phyloP scores from a whole-genome alignment of 129 eudicot species.

The Flaveria brownii region DNA sequence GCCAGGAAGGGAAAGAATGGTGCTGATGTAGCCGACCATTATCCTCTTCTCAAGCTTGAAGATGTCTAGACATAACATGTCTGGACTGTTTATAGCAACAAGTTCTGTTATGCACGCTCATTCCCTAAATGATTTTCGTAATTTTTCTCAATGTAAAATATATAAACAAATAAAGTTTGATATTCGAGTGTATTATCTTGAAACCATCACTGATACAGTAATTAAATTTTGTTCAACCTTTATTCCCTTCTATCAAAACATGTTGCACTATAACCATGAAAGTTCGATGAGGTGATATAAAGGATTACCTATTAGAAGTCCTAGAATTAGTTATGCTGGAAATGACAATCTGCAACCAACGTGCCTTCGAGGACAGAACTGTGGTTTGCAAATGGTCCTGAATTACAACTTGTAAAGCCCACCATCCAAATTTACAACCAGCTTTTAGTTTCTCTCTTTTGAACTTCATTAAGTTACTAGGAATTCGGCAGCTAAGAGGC shows the following conservation, averaged over 20 bases:
- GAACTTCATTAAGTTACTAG: too few relatives aligned
- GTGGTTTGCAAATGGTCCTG: neutral
- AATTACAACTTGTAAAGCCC: neutral
- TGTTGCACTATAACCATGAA: neutral
- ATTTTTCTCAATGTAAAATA: neutral
- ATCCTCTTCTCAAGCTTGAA: slow-evolving; percentile 60
- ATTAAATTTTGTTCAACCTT: neutral
- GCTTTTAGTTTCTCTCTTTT: too few relatives aligned
- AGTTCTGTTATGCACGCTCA: neutral
- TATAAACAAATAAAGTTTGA: neutral
- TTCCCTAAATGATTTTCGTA: neutral
- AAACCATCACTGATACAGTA: neutral
- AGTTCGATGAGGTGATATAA: neutral
- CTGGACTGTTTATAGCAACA: neutral
- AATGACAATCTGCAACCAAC: neutral
- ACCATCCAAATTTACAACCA: too few relatives aligned
- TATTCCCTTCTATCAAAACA: neutral
- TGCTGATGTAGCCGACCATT: slow-evolving; percentile 41
- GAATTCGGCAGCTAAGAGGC: too few relatives aligned
- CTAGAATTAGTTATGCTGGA: neutral
- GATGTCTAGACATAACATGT: neutral
- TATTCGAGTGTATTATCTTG: neutral
- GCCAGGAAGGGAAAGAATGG: slow-evolving; percentile 19
- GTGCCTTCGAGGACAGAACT: neutral
- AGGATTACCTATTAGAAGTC: neutral